These are phyloP conservation scores for Lipomyces kockii DNA, from an alignment of 805 yeast species.

Conservation along the genomic window DNA sequence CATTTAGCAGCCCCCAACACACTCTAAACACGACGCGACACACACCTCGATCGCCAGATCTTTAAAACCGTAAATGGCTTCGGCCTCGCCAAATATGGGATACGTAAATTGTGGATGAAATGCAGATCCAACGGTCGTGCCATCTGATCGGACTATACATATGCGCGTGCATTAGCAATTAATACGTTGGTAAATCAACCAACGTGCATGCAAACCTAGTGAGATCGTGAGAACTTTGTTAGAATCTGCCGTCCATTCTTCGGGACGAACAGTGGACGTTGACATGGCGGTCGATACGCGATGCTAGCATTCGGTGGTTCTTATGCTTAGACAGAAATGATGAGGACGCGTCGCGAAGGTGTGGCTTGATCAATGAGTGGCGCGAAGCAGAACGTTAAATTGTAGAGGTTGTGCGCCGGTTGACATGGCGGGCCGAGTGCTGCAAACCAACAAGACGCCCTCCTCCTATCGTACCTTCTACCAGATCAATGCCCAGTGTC, in stretches of 20 bases:
- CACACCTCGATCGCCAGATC: conserved; percentile 62
- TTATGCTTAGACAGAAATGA: neutral
- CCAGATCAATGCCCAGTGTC: too few relatives aligned
- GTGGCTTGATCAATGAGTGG: too few relatives aligned
- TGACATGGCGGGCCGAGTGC: too few relatives aligned
- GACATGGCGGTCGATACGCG: neutral
- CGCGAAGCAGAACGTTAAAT: too few relatives aligned
- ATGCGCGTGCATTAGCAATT: neutral
- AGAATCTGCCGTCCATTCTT: conserved; percentile 74
- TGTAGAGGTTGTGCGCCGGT: too few relatives aligned
- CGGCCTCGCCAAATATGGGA: conserved; percentile 91
- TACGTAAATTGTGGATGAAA: conserved; percentile 86
- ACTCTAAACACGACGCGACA: neutral
- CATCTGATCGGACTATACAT: conserved; percentile 19
- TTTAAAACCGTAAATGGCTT: conserved; percentile 82
- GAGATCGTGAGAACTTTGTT: conserved; percentile 68
- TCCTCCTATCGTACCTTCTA: too few relatives aligned
- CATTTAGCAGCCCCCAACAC: neutral
- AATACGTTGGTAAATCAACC: neutral
- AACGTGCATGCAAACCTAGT: conserved; percentile 38
- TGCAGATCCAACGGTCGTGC: conserved; percentile 34
- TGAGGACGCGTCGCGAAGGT: neutral
- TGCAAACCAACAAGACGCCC: too few relatives aligned
- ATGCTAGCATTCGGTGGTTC: neutral
- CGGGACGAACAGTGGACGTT: conserved; percentile 46